A percentile compares a stretch with the other conserved stretches of the same genome.
Evolutionary conservation across 129 eudicot genomes (phyloP).

Genomic region (Erigeron canadensis): DNA sequence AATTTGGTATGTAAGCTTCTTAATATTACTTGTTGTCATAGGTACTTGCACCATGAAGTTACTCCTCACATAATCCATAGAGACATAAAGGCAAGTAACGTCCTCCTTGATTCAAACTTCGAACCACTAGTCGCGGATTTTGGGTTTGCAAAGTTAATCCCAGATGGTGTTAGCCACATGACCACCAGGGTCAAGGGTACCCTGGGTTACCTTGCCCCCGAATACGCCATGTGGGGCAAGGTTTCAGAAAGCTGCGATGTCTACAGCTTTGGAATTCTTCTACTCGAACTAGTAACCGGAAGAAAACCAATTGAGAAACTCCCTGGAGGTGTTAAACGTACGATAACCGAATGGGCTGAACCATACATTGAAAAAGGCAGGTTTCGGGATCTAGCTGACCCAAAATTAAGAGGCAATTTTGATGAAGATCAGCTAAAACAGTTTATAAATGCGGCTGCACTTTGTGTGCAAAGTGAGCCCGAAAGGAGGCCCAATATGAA

Average conservation of each 20-base stretch:
- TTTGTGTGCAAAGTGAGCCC: conserved; percentile 73
- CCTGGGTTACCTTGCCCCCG: conserved; percentile 77
- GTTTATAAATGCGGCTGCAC: conserved; percentile 53
- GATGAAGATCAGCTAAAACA: conserved; percentile 55
- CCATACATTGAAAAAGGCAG: conserved; percentile 52
- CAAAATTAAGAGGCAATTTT: conserved; percentile 63
- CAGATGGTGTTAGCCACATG: conserved; percentile 89
- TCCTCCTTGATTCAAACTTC: conserved; percentile 68
- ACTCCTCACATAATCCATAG: conserved; percentile 86
- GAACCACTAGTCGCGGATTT: conserved; percentile 81
- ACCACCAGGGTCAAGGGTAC: conserved; percentile 87
- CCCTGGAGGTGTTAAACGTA: conserved; percentile 60
- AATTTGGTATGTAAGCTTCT: too few species aligned
- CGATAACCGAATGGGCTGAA: conserved; percentile 91
- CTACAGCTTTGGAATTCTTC: conserved; percentile 72
- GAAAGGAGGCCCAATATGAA: conserved; percentile 81
- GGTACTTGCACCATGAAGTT: conserved; percentile 92
- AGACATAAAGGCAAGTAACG: conserved; percentile 84
- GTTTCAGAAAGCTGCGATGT: conserved; percentile 85
- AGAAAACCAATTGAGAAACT: conserved; percentile 76
- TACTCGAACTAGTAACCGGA: conserved; percentile 67
- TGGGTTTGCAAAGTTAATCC: conserved; percentile 82
- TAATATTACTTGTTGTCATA: conserved; percentile 19
- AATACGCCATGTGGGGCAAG: conserved; percentile 89
- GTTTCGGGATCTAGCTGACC: conserved; percentile 67